These are phyloP conservation scores for Musa beccarii DNA, from an alignment of 176 grass and related monocot genomes.

Conservation along the genomic window DNA sequence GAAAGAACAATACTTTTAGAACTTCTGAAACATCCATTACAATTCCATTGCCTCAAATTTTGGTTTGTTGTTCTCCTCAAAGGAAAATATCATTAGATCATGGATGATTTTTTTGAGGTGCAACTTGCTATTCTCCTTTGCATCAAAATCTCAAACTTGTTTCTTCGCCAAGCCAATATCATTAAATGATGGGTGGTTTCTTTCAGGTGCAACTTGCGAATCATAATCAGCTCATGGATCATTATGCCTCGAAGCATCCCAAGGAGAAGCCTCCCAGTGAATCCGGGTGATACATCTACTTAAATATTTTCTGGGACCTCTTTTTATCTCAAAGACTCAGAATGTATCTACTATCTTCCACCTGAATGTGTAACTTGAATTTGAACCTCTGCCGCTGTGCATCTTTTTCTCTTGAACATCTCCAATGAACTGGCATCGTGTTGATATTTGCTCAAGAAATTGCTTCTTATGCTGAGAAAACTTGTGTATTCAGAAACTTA, in stretches of 20 bases:
- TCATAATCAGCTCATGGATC: conserved; percentile 77
- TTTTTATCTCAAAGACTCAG: no score
- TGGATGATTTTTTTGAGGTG: conserved; percentile 22
- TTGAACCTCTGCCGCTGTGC: no score
- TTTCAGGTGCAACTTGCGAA: conserved; percentile 80
- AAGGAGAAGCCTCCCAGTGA: conserved; percentile 69
- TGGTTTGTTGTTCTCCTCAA: no score
- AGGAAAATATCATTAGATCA: background rate
- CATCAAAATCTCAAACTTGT: background rate
- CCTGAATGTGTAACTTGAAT: no score
- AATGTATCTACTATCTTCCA: no score
- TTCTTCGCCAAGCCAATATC: background rate
- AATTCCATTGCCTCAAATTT: background rate
- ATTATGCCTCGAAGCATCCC: conserved; percentile 90
- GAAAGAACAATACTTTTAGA: background rate
- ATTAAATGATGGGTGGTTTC: background rate
- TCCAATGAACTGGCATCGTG: no score
- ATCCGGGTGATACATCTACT: conserved; percentile 19
- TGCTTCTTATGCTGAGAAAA: no score
- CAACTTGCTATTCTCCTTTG: conserved; percentile 38
- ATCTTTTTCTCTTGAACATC: no score
- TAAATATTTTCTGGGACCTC: background rate
- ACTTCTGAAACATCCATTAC: background rate
- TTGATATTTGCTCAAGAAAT: no score
- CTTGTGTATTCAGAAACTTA: no score